Evolutionary conservation across 2,329 filamentous ascomycete species (phyloP).

Genomic region (Diaporthe capsici): DNA sequence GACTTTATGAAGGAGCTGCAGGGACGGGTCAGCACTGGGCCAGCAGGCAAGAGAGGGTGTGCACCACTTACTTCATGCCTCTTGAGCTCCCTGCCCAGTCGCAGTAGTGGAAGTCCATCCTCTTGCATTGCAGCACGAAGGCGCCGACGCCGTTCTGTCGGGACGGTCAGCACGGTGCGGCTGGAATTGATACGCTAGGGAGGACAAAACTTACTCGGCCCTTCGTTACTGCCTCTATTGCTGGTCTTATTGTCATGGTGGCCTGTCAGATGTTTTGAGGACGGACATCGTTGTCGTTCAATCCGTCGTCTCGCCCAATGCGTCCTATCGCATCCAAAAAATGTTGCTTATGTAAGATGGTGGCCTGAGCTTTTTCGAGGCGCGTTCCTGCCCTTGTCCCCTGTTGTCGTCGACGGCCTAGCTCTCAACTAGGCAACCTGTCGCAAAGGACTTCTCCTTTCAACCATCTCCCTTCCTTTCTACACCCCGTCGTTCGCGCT

Average conservation of each 20-base stretch:
- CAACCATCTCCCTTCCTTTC: background rate
- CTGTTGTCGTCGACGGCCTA: slow-evolving; percentile 25
- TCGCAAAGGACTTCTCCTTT: slow-evolving; percentile 34
- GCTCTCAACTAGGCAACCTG: slow-evolving; percentile 29
- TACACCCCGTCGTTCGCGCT: background rate
- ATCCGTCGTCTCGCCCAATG: background rate
- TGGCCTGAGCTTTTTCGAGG: slow-evolving; percentile 30
- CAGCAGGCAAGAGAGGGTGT: background rate
- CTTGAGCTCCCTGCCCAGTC: slow-evolving; percentile 93
- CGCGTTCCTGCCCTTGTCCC: slow-evolving; percentile 33
- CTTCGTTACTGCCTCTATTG: slow-evolving; percentile 65
- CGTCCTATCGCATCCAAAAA: slow-evolving; percentile 29
- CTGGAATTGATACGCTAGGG: too few species aligned
- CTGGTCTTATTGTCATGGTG: slow-evolving; percentile 68
- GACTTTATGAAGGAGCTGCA: slow-evolving; percentile 85
- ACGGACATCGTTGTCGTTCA: slow-evolving; percentile 13
- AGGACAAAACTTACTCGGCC: slow-evolving; percentile 62
- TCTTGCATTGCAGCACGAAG: slow-evolving; percentile 98
- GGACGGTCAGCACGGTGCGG: slow-evolving; percentile 37
- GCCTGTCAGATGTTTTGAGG: slow-evolving; percentile 49
- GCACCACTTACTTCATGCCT: slow-evolving; percentile 85
- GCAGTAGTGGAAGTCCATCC: slow-evolving; percentile 96
- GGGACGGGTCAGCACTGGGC: slow-evolving; percentile 30
- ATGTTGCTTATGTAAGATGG: slow-evolving; percentile 35
- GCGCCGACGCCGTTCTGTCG: slow-evolving; percentile 92